phyloP scores from a whole-genome alignment of 202 grass and related monocot genomes.

The Schoenoplectus tabernaemontani region DNA sequence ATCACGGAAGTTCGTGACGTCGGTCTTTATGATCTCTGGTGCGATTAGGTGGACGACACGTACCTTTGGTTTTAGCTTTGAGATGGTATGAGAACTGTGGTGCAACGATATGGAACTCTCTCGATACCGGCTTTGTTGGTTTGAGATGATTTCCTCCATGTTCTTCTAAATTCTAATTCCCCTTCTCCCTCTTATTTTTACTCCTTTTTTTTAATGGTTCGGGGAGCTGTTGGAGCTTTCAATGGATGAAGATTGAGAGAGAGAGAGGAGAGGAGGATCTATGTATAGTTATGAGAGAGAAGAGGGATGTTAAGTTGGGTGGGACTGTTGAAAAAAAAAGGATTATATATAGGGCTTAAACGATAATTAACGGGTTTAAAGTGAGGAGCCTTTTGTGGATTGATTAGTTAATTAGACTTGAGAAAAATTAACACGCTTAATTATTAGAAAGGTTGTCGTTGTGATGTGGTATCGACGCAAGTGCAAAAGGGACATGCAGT shows the following conservation, averaged over 20 bases:
- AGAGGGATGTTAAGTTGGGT: background rate
- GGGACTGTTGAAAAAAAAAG: background rate
- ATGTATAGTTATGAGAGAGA: background rate
- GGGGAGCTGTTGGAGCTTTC: background rate
- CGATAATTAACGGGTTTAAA: background rate
- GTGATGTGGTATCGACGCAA: background rate
- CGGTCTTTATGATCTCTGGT: slow-evolving; percentile 86
- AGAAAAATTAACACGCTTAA: background rate
- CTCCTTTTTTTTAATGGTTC: background rate
- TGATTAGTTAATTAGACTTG: background rate
- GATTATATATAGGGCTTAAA: slow-evolving; percentile 6
- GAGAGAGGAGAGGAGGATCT: background rate
- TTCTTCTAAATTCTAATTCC: background rate
- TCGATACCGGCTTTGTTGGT: background rate
- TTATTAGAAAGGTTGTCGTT: too few species aligned
- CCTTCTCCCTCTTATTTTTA: background rate
- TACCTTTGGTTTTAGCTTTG: slow-evolving; percentile 47
- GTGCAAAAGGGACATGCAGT: background rate
- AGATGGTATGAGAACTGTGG: slow-evolving; percentile 3
- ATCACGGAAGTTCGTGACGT: slow-evolving; percentile 64
- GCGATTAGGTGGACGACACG: slow-evolving; percentile 63
- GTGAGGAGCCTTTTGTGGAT: slow-evolving; percentile 2
- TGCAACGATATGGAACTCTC: background rate
- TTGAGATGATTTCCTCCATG: slow-evolving; percentile 18
- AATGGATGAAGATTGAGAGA: slow-evolving; percentile 8